Evolutionary conservation across 768 basidiomycete species (phyloP).

Genomic region (Stropharia rugosoannulata): DNA sequence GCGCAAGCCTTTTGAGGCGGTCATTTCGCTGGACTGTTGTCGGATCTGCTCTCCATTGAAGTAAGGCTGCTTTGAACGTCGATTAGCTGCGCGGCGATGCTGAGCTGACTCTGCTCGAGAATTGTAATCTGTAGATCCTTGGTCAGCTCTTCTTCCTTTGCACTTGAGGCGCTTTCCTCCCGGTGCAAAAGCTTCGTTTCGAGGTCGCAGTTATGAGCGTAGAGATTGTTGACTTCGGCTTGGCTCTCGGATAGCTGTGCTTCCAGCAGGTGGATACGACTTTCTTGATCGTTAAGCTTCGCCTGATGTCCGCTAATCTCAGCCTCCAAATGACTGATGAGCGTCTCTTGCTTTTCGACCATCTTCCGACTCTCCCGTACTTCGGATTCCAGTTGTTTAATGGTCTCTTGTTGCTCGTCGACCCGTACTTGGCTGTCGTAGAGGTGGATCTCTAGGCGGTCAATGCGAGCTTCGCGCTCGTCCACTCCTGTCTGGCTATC

Average conservation of each 20-base stretch:
- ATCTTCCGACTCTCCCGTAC: too few relatives aligned
- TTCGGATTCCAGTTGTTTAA: too few relatives aligned
- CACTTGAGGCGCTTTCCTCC: conserved; percentile 7
- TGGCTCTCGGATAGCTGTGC: conserved; percentile 7
- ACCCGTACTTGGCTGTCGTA: too few relatives aligned
- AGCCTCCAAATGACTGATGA: background rate
- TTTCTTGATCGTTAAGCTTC: conserved; percentile 16
- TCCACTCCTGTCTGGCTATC: too few relatives aligned
- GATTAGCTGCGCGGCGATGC: conserved; percentile 19
- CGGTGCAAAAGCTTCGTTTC: conserved; percentile 5
- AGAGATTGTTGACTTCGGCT: background rate
- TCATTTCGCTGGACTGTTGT: conserved; percentile 29
- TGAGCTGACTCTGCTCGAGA: conserved; percentile 19
- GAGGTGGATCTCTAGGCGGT: background rate
- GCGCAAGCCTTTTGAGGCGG: conserved; percentile 12
- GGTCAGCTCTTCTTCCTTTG: conserved; percentile 7
- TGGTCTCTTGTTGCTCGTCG: too few relatives aligned
- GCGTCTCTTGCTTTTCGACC: too few relatives aligned
- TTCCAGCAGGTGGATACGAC: background rate
- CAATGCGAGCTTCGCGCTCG: background rate
- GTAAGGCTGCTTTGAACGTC: conserved; percentile 18
- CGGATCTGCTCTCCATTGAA: conserved; percentile 28
- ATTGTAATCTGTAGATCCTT: conserved; percentile 18
- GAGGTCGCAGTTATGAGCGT: conserved; percentile 10
- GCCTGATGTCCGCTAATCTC: conserved; percentile 1